Base-by-base conservation (phyloP, 495 filamentous ascomycete genomes). In the Clohesyomyces aquaticus region DNA sequence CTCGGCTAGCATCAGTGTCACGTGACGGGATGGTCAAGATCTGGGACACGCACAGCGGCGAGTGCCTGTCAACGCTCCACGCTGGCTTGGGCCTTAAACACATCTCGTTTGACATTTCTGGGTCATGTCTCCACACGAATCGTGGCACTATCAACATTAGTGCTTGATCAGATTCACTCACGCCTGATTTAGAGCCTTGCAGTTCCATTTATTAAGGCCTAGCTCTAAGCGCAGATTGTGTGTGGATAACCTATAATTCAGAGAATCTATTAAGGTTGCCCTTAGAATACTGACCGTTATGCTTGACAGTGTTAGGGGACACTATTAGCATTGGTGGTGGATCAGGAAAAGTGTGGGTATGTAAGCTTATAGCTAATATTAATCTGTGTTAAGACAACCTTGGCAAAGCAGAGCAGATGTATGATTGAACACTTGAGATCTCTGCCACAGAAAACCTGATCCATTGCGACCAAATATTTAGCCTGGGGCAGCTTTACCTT, bases 1-100 rank as follows among this genome's bases (percentile, higher is more conserved):
- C 48, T n/a, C 46, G 56, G 58, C 58, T 67, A 0, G 59, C 51
- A n/a, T 68, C 61, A 8, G 65, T 45, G 22, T 63, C 59, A 12
- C 1, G 54, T 14, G 61, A 68, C 41, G 0, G 28, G 3, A 67
- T 51, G n/a, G 63, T 63, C 59, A 64, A 59, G 53, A 57, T 68
- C 32, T 68, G 65, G 65, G 60, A 68, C 45, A 26, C 56, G 2
- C 23, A 18, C 54, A 32, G 52, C 43, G 35, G 35, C 8, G 8
- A 16, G 35, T 9, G 16, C 9, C 35, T 9, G 9, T 9, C 8
- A 8, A 41, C 16, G 35, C 35, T 41, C 35, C 35, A 42, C 35
- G n/a, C n/a, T n/a, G n/a, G n/a, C n/a, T n/a, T n/a, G n/a, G n/a
- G n/a, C n/a, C 32, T 38, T 38, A 6, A 38, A 6, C 32, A 6